Percentiles rank a stretch among this genome's conserved stretches.
phyloP scores from a whole-genome alignment of 148 eudicot genomes.

The Cornus suecica region DNA sequence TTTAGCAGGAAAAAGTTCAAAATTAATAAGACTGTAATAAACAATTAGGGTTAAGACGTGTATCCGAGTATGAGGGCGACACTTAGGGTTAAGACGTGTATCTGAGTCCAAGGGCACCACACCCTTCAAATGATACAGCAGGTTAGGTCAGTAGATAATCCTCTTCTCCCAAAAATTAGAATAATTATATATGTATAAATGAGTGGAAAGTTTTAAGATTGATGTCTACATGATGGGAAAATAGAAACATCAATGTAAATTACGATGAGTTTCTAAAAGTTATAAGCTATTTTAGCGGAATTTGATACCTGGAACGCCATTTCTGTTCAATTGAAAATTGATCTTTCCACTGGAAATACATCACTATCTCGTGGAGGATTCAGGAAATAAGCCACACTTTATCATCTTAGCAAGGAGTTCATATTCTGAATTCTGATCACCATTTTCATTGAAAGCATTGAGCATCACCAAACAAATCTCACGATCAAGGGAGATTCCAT shows the following conservation, averaged over 20 bases:
- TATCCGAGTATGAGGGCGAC: too few relatives aligned
- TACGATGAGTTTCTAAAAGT: background rate
- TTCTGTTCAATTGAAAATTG: conserved; percentile 2
- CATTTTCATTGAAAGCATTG: conserved; percentile 28
- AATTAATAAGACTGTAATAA: too few relatives aligned
- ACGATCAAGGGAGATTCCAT: conserved; percentile 50
- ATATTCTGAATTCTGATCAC: conserved; percentile 22
- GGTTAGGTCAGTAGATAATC: too few relatives aligned
- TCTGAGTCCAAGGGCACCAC: background rate
- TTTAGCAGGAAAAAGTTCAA: background rate
- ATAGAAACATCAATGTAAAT: background rate
- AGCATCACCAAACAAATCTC: conserved; percentile 41
- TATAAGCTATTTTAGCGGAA: background rate
- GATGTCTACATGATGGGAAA: too few relatives aligned
- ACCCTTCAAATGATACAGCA: background rate
- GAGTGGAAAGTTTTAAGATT: too few relatives aligned
- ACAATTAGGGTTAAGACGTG: background rate
- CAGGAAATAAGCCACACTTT: conserved; percentile 38
- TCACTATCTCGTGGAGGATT: conserved; percentile 15
- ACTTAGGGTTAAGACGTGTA: background rate
- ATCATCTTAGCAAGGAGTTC: conserved; percentile 31
- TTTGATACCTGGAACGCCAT: conserved; percentile 4
- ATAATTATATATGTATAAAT: too few relatives aligned
- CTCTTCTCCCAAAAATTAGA: too few relatives aligned
- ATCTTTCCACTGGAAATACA: conserved; percentile 10